phyloP scores from a whole-genome alignment of 2,329 filamentous ascomycete genomes.

The Cladosporium oxysporum region DNA sequence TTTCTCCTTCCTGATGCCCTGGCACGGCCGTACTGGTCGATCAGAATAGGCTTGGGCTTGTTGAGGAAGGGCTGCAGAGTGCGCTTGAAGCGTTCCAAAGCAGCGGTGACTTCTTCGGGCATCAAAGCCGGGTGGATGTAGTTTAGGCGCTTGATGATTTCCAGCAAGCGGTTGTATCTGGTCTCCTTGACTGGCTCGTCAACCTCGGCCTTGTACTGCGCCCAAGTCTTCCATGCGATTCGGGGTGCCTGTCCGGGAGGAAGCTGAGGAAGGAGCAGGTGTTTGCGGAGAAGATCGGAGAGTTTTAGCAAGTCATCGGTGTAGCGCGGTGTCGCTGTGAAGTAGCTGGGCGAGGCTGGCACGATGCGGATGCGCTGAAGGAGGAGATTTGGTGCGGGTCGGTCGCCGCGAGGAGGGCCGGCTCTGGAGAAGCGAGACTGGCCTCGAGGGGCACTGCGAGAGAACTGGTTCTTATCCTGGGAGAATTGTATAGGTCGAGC shows the following conservation, averaged over 20 bases:
- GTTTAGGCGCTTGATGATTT: conserved; percentile 77
- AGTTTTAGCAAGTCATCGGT: conserved; percentile 80
- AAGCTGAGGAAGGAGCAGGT: conserved; percentile 71
- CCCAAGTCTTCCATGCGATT: conserved; percentile 77
- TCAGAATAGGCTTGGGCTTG: conserved; percentile 59
- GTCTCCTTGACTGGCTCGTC: conserved; percentile 74
- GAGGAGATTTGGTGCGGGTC: conserved; percentile 19
- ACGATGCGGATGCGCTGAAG: conserved; percentile 64
- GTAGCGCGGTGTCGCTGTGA: conserved; percentile 81
- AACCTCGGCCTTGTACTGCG: conserved; percentile 70
- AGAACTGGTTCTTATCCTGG: conserved; percentile 30
- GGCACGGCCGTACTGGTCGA: conserved; percentile 78
- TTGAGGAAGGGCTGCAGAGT: conserved; percentile 71
- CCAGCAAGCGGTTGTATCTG: conserved; percentile 76
- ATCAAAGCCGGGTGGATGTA: conserved; percentile 78
- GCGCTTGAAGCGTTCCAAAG: conserved; percentile 71
- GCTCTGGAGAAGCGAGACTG: not conserved
- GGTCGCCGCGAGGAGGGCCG: conserved; percentile 2
- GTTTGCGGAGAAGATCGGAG: conserved; percentile 69
- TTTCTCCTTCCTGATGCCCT: conserved; percentile 84
- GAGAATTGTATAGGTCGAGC: conserved; percentile 35
- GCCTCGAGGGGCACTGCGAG: not conserved
- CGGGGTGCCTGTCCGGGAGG: conserved; percentile 66
- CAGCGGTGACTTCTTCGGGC: conserved; percentile 66
- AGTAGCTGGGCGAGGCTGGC: conserved; percentile 89